Conservation (phyloP, 169 alveolate genomes). For the Besnoitia besnoiti region DNA sequence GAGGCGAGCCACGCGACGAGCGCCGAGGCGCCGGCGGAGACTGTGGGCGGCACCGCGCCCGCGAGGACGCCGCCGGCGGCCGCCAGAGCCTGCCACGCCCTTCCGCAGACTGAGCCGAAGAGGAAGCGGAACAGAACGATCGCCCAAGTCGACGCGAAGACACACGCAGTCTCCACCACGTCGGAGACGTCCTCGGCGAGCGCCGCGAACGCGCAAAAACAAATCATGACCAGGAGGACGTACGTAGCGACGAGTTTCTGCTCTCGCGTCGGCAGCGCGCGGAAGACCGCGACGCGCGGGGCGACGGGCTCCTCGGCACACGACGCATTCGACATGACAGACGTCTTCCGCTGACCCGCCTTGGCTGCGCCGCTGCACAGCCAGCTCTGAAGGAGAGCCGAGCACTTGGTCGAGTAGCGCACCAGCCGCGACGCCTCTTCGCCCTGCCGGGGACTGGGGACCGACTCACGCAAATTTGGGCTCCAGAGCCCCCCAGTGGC, state of each 20-base stretch:
- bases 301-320: background rate
- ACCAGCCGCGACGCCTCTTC: no score
- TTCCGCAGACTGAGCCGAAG: background rate
- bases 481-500: no score
- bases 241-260: conserved; percentile 49
- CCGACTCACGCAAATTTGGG: no score
- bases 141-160: background rate
- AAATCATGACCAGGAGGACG: conserved; percentile 31
- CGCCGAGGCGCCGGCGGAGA: no score
- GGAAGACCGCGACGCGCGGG: conserved; percentile 48
- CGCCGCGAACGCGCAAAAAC: conserved; percentile 46
- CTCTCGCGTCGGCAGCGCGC: conserved; percentile 1
- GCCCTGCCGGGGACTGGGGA: no score
- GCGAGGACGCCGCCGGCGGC: background rate
- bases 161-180: background rate
- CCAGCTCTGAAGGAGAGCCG: background rate
- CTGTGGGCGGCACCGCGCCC: background rate
- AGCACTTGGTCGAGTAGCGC: background rate
- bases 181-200: conserved; percentile 39
- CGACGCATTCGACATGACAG: background rate
- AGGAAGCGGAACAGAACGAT: background rate
- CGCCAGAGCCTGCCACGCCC: background rate
- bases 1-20: no score
- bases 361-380: background rate
- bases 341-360: background rate